Conservation (phyloP, 2,329 filamentous ascomycete species). For the Onygena corvina region DNA sequence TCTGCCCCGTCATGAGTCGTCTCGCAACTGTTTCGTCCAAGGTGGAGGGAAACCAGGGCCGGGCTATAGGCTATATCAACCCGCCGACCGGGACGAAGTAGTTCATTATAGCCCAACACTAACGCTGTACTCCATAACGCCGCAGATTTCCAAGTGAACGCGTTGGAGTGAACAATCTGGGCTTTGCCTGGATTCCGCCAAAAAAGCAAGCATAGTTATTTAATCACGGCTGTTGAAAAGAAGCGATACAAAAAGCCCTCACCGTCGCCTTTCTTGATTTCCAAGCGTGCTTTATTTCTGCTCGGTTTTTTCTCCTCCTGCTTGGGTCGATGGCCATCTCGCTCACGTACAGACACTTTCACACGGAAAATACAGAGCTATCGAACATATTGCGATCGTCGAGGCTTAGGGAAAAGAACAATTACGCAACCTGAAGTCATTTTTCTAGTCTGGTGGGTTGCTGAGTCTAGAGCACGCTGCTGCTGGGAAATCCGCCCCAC, state of each 20-base stretch:
- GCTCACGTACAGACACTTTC: background rate
- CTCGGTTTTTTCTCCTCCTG: background rate
- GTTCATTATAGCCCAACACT: background rate
- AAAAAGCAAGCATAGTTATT: constrained; percentile 6
- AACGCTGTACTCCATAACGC: no score
- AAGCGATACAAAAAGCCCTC: background rate
- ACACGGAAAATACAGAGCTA: background rate
- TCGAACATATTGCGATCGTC: no score
- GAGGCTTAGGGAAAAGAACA: no score
- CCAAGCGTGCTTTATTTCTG: background rate
- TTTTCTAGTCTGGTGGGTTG: no score
- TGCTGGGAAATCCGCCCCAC: no score
- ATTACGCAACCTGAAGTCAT: no score
- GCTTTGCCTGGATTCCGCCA: background rate
- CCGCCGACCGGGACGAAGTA: no score
- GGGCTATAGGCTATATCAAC: no score
- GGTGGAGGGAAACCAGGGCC: background rate
- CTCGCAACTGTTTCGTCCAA: background rate
- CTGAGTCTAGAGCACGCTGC: no score
- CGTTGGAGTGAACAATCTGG: no score
- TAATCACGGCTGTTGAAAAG: background rate
- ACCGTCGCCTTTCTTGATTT: background rate
- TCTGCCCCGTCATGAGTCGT: background rate
- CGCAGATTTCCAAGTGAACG: no score
- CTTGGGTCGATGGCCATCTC: background rate